phyloP scores from a whole-genome alignment of 176 grass and related monocot species.

The Juncus inflexus region DNA sequence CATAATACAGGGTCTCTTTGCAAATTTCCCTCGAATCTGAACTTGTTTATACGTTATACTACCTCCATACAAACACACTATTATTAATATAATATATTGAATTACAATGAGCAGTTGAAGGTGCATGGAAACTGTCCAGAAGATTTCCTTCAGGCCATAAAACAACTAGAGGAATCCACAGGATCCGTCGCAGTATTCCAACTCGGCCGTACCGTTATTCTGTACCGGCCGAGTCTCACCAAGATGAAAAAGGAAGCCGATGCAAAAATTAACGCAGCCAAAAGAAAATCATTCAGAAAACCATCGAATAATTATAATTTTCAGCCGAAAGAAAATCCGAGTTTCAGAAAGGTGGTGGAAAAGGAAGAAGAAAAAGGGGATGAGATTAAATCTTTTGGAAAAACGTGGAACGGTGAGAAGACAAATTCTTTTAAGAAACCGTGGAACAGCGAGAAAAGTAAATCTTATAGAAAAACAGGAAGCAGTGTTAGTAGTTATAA shows the following conservation, averaged over 20 bases:
- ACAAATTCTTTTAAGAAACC: conserved; percentile 11
- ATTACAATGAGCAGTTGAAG: conserved; percentile 50
- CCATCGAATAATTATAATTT: too few species aligned
- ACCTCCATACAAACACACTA: too few species aligned
- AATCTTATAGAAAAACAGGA: too few species aligned
- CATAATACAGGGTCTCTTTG: background rate
- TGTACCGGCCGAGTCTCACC: conserved; percentile 80
- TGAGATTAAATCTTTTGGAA: background rate
- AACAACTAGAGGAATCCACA: conserved; percentile 80
- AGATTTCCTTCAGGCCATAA: conserved; percentile 62
- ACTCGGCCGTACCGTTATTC: conserved; percentile 79
- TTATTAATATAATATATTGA: too few species aligned
- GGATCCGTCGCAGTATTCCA: conserved; percentile 62
- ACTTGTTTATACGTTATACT: too few species aligned
- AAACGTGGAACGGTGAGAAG: background rate
- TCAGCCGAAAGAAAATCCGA: too few species aligned
- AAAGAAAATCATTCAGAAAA: too few species aligned
- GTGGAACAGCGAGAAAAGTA: background rate
- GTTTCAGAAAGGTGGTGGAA: too few species aligned
- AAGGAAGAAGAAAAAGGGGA: too few species aligned
- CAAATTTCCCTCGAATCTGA: background rate
- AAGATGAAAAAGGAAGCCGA: conserved; percentile 75
- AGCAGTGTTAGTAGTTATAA: conserved; percentile 1
- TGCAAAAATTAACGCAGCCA: conserved; percentile 18
- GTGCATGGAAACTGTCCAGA: conserved; percentile 75